Conservation (phyloP, 148 eudicot species). For the Chenopodium quinoa region DNA sequence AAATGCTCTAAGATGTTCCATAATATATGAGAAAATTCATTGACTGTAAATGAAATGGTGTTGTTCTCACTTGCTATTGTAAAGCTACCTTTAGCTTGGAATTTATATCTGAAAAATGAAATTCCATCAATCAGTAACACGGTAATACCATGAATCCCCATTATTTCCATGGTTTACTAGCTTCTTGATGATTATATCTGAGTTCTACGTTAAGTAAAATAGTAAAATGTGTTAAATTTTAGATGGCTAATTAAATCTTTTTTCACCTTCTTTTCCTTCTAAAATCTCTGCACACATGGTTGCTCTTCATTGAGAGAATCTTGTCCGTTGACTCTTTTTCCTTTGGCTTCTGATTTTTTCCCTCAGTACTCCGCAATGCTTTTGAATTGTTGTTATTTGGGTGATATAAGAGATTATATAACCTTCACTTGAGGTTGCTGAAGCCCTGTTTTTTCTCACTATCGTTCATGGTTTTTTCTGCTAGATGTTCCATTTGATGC, state of each 20-base stretch:
- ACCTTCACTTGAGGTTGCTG: neutral
- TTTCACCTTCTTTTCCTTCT: neutral
- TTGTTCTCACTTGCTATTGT: no score
- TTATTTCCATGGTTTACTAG: neutral
- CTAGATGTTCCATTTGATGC: slow-evolving; percentile 54
- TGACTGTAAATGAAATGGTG: no score
- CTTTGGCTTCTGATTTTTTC: neutral
- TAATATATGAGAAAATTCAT: no score
- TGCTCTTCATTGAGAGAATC: neutral
- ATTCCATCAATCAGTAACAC: neutral
- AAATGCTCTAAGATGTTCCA: no score
- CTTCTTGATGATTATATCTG: neutral
- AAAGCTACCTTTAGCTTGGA: no score
- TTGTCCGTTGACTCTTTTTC: neutral
- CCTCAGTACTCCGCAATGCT: neutral
- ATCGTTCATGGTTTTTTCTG: neutral
- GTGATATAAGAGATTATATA: neutral
- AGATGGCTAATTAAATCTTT: no score
- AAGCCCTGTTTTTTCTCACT: neutral
- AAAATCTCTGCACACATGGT: neutral
- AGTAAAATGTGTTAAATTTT: no score
- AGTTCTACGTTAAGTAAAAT: no score
- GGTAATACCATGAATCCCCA: no score
- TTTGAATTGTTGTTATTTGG: neutral
- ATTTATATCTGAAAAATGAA: neutral